Evolutionary conservation across 352 stramenopile genomes (phyloP).

Genomic region (Stramenopiles sp.): DNA sequence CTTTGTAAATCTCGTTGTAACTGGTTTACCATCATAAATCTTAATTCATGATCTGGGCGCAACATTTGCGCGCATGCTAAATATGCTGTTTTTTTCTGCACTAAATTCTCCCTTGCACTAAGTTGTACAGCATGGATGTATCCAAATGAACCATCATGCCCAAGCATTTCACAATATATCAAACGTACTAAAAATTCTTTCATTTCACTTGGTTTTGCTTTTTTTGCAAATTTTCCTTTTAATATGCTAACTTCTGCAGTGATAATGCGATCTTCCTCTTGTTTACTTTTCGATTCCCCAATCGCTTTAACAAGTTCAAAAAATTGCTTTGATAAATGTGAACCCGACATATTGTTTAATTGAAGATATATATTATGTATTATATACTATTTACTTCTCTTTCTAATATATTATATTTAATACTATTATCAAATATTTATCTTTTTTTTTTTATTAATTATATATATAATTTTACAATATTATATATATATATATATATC

Average conservation of each 20-base stretch:
- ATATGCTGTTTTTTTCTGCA: slow-evolving; percentile 77
- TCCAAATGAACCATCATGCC: slow-evolving; percentile 96
- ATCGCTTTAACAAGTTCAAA: slow-evolving; percentile 99
- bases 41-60: slow-evolving; percentile 93
- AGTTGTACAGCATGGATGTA: slow-evolving; percentile 97
- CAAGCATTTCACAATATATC: slow-evolving; percentile 99
- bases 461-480: too few relatives aligned
- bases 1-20: slow-evolving; percentile 79
- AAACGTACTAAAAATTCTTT: slow-evolving; percentile 97
- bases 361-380: too few relatives aligned
- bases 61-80: slow-evolving; percentile 59
- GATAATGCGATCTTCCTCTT: slow-evolving; percentile 99
- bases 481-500: too few relatives aligned
- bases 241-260: slow-evolving; percentile 77
- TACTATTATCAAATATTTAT: too few relatives aligned
- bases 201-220: slow-evolving; percentile 20
- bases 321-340: slow-evolving; percentile 87
- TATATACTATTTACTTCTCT: too few relatives aligned
- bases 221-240: slow-evolving; percentile 90
- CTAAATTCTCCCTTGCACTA: slow-evolving; percentile 83
- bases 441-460: too few relatives aligned
- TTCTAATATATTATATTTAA: too few relatives aligned
- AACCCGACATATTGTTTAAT: slow-evolving; percentile 49
- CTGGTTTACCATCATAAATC: slow-evolving; percentile 99
- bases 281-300: slow-evolving; percentile 98